Percentiles rank a stretch among this genome's conserved stretches.
Conservation (phyloP, 2,329 filamentous ascomycete genomes). For the Hymenoscyphus fructigenus region DNA sequence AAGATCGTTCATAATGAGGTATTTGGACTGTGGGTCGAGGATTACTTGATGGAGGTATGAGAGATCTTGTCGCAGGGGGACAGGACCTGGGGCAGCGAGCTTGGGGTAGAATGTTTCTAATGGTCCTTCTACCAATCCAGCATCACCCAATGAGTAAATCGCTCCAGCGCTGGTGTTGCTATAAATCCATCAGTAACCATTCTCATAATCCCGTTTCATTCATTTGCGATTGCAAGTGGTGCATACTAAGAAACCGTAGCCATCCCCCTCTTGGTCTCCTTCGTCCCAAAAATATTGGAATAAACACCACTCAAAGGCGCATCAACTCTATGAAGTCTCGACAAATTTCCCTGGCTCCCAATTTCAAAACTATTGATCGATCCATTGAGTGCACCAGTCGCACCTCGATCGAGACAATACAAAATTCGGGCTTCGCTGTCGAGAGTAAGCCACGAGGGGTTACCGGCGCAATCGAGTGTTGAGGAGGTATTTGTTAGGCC, state of each 20-base stretch:
- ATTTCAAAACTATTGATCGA: slow-evolving; percentile 19
- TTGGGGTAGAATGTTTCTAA: slow-evolving; percentile 10
- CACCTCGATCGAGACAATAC: slow-evolving; percentile 22
- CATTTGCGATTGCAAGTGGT: background rate
- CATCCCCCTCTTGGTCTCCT: slow-evolving; percentile 12
- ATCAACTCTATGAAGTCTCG: slow-evolving; percentile 10
- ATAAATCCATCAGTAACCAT: background rate
- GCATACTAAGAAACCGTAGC: slow-evolving; percentile 19
- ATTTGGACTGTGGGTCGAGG: slow-evolving; percentile 48
- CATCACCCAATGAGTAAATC: slow-evolving; percentile 1
- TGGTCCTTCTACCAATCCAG: background rate
- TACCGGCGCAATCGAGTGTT: slow-evolving; percentile 10
- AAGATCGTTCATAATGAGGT: slow-evolving; percentile 50
- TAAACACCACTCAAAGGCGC: slow-evolving; percentile 14
- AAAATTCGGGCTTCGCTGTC: slow-evolving; percentile 16
- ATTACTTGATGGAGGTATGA: slow-evolving; percentile 50
- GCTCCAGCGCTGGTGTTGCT: slow-evolving; percentile 17
- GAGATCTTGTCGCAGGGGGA: slow-evolving; percentile 39
- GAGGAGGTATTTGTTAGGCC: slow-evolving; percentile 12
- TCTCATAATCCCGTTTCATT: background rate
- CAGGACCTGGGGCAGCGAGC: slow-evolving; percentile 7
- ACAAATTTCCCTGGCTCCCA: slow-evolving; percentile 11
- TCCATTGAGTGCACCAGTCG: slow-evolving; percentile 9
- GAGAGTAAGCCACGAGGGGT: slow-evolving; percentile 18
- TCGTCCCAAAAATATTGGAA: slow-evolving; percentile 11